Evolutionary conservation across 345 rosid genomes (phyloP).

Genomic region (Bretschneidera sinensis): DNA sequence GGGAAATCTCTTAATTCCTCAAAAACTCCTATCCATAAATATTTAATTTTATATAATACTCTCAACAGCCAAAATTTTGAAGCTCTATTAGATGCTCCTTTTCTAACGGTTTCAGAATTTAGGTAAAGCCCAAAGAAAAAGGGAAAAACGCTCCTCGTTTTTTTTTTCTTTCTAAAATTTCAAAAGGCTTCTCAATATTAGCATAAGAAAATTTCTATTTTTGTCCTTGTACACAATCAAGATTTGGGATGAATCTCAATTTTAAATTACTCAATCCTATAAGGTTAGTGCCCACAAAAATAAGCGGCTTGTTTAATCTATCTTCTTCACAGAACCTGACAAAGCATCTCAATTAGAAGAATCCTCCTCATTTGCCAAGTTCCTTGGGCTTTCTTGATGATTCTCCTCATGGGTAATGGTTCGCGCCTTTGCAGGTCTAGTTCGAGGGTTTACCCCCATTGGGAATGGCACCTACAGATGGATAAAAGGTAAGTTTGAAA

Average conservation of each 20-base stretch:
- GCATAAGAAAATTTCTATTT: not conserved
- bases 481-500: too few species aligned
- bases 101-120: constrained; percentile 9
- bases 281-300: constrained; percentile 29
- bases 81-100: constrained; percentile 27
- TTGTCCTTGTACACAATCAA: not conserved
- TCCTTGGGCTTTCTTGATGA: too few species aligned
- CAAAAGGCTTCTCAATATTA: constrained; percentile 10
- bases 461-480: too few species aligned
- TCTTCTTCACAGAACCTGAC: too few species aligned
- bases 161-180: constrained; percentile 6
- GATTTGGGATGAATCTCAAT: constrained; percentile 8
- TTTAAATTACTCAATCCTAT: constrained; percentile 9
- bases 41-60: not conserved
- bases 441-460: too few species aligned
- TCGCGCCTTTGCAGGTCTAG: too few species aligned
- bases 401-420: too few species aligned
- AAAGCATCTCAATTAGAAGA: not conserved
- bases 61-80: constrained; percentile 36
- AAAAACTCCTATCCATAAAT: too few species aligned
- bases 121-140: constrained; percentile 10
- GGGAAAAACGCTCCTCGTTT: constrained; percentile 6
- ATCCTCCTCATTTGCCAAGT: too few species aligned
- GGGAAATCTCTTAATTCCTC: too few species aligned
- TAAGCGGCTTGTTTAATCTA: too few species aligned